phyloP scores from a whole-genome alignment of 2,329 filamentous ascomycete genomes.

The Arthroderma sp. region DNA sequence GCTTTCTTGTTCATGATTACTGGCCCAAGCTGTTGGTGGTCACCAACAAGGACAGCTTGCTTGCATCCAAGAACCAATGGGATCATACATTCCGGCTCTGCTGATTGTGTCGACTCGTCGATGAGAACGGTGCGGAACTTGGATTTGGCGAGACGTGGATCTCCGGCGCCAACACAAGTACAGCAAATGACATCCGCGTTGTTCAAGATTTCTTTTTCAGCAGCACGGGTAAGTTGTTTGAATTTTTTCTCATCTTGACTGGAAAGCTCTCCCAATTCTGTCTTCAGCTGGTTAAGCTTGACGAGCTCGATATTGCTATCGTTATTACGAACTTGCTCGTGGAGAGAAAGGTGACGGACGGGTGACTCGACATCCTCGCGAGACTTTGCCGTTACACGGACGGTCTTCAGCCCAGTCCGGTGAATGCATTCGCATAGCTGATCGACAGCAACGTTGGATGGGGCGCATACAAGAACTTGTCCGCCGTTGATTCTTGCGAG shows the following conservation, averaged over 20 bases:
- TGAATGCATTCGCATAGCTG: constrained; percentile 97
- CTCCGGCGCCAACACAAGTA: constrained; percentile 92
- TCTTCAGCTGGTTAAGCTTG: constrained; percentile 87
- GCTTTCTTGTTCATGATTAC: constrained; percentile 99
- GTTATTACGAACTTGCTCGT: constrained; percentile 95
- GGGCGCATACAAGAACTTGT: constrained; percentile 90
- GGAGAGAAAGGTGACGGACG: constrained; percentile 85
- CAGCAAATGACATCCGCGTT: constrained; percentile 98
- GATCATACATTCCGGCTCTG: constrained; percentile 98
- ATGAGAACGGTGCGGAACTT: constrained; percentile 98
- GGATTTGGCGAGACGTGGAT: constrained; percentile 88
- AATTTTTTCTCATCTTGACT: constrained; percentile 98
- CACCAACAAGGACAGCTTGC: constrained; percentile 95
- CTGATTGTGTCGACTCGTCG: constrained; percentile 95
- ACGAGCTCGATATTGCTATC: constrained; percentile 88
- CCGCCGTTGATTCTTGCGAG: constrained; percentile 88
- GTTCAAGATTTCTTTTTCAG: constrained; percentile 85
- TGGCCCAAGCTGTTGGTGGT: constrained; percentile 93
- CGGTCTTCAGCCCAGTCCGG: constrained; percentile 85
- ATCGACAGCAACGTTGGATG: constrained; percentile 96
- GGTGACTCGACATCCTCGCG: constrained; percentile 98
- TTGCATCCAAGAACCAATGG: constrained; percentile 94
- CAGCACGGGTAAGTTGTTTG: constrained; percentile 85
- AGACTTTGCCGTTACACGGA: constrained; percentile 96
- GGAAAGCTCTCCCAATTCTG: constrained; percentile 76